These are phyloP conservation scores for Periglandula ipomoeae DNA, from an alignment of 2,329 filamentous ascomycete species.

Conservation along the genomic window DNA sequence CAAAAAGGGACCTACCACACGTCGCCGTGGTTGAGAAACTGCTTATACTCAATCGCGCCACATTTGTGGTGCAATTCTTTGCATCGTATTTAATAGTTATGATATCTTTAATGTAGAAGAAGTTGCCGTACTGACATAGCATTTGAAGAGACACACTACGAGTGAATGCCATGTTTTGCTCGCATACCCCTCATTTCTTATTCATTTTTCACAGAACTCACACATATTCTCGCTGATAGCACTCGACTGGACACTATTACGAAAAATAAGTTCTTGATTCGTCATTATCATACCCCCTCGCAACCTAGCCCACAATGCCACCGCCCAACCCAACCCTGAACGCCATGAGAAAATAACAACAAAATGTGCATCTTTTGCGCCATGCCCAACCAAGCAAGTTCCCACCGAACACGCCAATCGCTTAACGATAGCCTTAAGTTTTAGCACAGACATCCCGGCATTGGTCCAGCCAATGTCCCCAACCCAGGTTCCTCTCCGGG, in stretches of 20 bases:
- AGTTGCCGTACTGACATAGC: too few relatives aligned
- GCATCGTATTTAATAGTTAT: too few relatives aligned
- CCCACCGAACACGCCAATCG: neutral
- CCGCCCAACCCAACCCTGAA: neutral
- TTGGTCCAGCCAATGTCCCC: conserved; percentile 13
- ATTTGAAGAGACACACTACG: too few relatives aligned
- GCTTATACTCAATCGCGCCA: neutral
- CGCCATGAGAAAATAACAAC: neutral
- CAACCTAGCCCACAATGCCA: neutral
- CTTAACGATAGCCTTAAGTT: neutral
- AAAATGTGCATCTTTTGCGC: too few relatives aligned
- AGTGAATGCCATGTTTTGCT: too few relatives aligned
- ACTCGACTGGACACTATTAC: too few relatives aligned
- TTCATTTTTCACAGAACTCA: too few relatives aligned
- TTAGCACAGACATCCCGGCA: conserved; percentile 13
- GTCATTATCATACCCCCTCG: neutral
- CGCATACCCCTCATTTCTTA: too few relatives aligned
- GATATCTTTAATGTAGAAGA: too few relatives aligned
- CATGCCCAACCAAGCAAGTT: neutral
- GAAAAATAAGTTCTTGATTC: too few relatives aligned
- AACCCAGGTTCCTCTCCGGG: conserved; percentile 24
- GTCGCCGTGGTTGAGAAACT: conserved; percentile 29
- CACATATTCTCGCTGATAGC: too few relatives aligned
- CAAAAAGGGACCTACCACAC: conserved; percentile 34
- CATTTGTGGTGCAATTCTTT: too few relatives aligned